Evolutionary conservation across 139 green algal species (phyloP).

Genomic region (Closterium sp.): DNA sequence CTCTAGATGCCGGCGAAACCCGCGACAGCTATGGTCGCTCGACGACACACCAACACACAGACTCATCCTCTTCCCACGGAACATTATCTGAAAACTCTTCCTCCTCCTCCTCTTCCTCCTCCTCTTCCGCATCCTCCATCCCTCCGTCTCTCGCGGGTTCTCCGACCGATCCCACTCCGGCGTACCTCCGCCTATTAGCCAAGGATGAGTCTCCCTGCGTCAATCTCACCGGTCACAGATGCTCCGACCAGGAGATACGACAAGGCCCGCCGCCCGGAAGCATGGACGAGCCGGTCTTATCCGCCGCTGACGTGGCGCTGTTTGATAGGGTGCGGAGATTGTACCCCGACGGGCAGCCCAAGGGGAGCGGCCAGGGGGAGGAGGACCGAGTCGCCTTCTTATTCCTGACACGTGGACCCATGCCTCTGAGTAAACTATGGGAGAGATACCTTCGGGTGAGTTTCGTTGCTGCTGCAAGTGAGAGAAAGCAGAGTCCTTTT

Average conservation of each 20-base stretch:
- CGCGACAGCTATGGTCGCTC: background rate
- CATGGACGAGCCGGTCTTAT: background rate
- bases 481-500: no score
- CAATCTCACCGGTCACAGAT: background rate
- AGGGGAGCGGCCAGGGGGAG: background rate
- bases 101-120: background rate
- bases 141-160: background rate
- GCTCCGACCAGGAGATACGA: background rate
- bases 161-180: background rate
- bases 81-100: background rate
- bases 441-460: background rate
- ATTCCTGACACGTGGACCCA: background rate
- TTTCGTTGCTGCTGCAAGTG: background rate
- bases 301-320: background rate
- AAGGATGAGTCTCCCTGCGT: background rate
- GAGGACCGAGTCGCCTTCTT: background rate
- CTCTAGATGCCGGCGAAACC: background rate
- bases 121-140: background rate
- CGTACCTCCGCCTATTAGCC: background rate
- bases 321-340: background rate
- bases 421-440: background rate
- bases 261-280: background rate
- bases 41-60: background rate
- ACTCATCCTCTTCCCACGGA: background rate
- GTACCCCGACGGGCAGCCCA: background rate